A percentile compares a stretch with the other conserved stretches of the same genome.
Conservation (phyloP, 805 yeast species). For the Geotrichum ghanense region DNA sequence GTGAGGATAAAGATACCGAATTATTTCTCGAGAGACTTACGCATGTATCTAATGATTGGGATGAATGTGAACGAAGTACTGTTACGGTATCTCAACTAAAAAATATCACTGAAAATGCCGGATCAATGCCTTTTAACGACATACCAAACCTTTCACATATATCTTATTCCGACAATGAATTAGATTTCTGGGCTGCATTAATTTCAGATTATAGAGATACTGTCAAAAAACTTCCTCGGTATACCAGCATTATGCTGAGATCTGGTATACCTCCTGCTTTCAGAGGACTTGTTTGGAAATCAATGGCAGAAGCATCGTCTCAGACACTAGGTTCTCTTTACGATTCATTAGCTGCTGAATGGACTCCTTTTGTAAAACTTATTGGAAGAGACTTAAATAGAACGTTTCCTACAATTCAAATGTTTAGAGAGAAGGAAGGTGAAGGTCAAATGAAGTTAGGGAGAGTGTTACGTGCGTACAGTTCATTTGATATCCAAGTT, state of each 20-base stretch:
- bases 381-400: slow-evolving; percentile 49
- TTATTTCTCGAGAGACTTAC: slow-evolving; percentile 4
- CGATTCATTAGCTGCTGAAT: slow-evolving; percentile 29
- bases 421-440: slow-evolving; percentile 34
- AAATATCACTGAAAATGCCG: slow-evolving; percentile 4
- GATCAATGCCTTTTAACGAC: slow-evolving; percentile 8
- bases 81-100: slow-evolving; percentile 8
- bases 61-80: neutral
- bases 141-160: slow-evolving; percentile 10
- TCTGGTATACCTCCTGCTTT: slow-evolving; percentile 26
- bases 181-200: slow-evolving; percentile 26
- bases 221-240: slow-evolving; percentile 21
- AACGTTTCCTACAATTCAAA: slow-evolving; percentile 44
- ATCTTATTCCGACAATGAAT: slow-evolving; percentile 14
- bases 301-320: slow-evolving; percentile 21
- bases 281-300: slow-evolving; percentile 26
- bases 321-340: slow-evolving; percentile 25
- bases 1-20: slow-evolving; percentile 6
- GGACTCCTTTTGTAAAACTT: slow-evolving; percentile 32
- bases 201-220: slow-evolving; percentile 23
- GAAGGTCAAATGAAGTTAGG: slow-evolving; percentile 37
- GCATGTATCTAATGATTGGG: slow-evolving; percentile 6
- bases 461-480: slow-evolving; percentile 47
- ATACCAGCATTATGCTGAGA: slow-evolving; percentile 21
- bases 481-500: slow-evolving; percentile 51